A percentile compares a stretch with the other conserved stretches of the same genome.
Conservation (phyloP, 1,284 basidiomycete species). For the Rugosomyces carneus region DNA sequence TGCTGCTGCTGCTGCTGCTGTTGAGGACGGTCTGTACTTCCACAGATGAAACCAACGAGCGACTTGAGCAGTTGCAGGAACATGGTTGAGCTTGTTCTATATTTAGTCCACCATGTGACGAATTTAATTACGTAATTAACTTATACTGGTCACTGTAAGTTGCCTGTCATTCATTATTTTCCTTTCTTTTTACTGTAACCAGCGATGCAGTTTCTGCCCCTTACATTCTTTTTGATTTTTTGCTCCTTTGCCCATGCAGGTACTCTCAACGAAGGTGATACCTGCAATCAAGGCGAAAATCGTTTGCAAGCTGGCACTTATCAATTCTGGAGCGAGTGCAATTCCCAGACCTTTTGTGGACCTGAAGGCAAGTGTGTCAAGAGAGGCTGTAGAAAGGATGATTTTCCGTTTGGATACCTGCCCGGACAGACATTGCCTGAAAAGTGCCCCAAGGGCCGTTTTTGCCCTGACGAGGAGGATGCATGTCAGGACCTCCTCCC, state of each 20-base stretch:
- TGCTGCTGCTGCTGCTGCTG: slow-evolving; percentile 10
- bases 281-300: slow-evolving; percentile 51
- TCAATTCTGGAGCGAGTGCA: slow-evolving; percentile 75
- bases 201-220: slow-evolving; percentile 26
- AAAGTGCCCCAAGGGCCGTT: slow-evolving; percentile 55
- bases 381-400: slow-evolving; percentile 71
- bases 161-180: slow-evolving; percentile 5
- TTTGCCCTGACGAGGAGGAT: slow-evolving; percentile 84
- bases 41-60: slow-evolving; percentile 1
- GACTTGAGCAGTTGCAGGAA: slow-evolving; percentile 1
- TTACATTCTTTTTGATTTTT: slow-evolving; percentile 32
- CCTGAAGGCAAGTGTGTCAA: slow-evolving; percentile 50
- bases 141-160: too few species aligned
- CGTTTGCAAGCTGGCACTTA: slow-evolving; percentile 69
- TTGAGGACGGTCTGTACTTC: not conserved
- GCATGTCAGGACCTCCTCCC: slow-evolving; percentile 56
- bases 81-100: not conserved
- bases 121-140: not conserved
- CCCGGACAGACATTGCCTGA: slow-evolving; percentile 44
- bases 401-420: slow-evolving; percentile 67
- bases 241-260: slow-evolving; percentile 38
- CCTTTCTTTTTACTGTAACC: not conserved
- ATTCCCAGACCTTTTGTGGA: slow-evolving; percentile 63
- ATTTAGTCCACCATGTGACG: not conserved
- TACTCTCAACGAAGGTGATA: slow-evolving; percentile 34